Base-by-base conservation (phyloP, 495 filamentous ascomycete species). In the Hypomontagnella submonticulosa region DNA sequence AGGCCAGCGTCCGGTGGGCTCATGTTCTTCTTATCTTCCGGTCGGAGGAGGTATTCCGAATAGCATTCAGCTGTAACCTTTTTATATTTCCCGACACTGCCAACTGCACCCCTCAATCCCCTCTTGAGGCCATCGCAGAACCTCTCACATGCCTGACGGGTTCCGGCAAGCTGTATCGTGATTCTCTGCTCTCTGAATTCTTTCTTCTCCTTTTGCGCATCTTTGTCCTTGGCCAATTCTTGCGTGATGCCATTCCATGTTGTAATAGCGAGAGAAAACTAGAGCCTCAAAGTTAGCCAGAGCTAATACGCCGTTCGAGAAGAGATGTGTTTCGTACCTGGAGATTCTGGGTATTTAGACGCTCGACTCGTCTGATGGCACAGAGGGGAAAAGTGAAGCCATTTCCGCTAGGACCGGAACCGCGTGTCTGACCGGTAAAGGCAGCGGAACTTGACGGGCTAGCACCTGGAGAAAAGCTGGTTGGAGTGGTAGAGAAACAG, bases 71-170 rank as follows among this genome's bases (percentile, higher is more conserved):
- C 75, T 4, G 93, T 86, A 8, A 98, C 88, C 44, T 83, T 79
- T 59, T 90, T 89, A 51, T 98, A 80, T 70, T 87, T 92, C 37
- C 89, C 89, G 9, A 97, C 90, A 63, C 93, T 93, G 47, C 88
- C 91, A 67, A 97, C 91, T 36, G 86, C 92, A 41, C 90, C 88
- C 52, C 93, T 85, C 43, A 99, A 76, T 3, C 92, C 93, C 67
- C 88, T 90, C 77, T 97, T 98, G 66, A 99, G 80, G 2, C 90
- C 91, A 77, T 99, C 95, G 72, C 95, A 99, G 79, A 99, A 99
- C 33, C 92, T 81, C 76, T 99, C 95, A 75, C 93, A 98, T 44
- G 89, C 88, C 69, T 88, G 90, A 57, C 93, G 87, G 76, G 89
- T 93, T 34, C 93, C 95, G 23, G 89, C 91, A 34, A 98, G 88